phyloP scores from a whole-genome alignment of 495 filamentous ascomycete species.

The Saxophila tyrrhenica region DNA sequence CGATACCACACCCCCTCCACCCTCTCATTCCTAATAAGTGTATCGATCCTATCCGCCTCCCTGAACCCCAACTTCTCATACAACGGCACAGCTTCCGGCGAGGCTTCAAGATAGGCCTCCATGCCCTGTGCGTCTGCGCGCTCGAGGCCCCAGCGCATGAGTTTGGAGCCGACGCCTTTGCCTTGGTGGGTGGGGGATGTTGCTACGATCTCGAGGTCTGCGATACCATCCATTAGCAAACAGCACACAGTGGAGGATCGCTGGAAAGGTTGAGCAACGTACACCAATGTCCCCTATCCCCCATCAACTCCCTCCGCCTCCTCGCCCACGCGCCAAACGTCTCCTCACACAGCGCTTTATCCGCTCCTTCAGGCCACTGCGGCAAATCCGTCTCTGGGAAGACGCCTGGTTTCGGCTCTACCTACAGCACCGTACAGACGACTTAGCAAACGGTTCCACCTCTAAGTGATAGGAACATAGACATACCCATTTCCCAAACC shows the following conservation, averaged over 20 bases:
- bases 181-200: slow-evolving; percentile 22
- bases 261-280: neutral
- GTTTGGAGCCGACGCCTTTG: slow-evolving; percentile 23
- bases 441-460: no score
- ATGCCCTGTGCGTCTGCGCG: slow-evolving; percentile 16
- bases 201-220: slow-evolving; percentile 21
- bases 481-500: no score
- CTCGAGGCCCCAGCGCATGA: slow-evolving; percentile 25
- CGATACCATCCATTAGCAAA: neutral
- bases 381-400: slow-evolving; percentile 8
- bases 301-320: slow-evolving; percentile 8
- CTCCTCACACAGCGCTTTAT: slow-evolving; percentile 8
- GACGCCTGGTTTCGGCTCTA: neutral
- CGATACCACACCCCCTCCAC: slow-evolving; percentile 11
- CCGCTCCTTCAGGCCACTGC: slow-evolving; percentile 16
- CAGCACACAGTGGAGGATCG: neutral
- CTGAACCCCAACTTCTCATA: slow-evolving; percentile 19
- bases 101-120: slow-evolving; percentile 20
- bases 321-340: slow-evolving; percentile 16
- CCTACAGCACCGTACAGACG: slow-evolving; percentile 11
- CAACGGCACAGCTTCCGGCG: slow-evolving; percentile 12
- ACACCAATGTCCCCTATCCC: slow-evolving; percentile 17
- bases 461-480: no score
- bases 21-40: slow-evolving; percentile 15
- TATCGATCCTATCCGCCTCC: slow-evolving; percentile 11